Base-by-base conservation (phyloP, 768 basidiomycete species). In the Pisolithus microcarpus region DNA sequence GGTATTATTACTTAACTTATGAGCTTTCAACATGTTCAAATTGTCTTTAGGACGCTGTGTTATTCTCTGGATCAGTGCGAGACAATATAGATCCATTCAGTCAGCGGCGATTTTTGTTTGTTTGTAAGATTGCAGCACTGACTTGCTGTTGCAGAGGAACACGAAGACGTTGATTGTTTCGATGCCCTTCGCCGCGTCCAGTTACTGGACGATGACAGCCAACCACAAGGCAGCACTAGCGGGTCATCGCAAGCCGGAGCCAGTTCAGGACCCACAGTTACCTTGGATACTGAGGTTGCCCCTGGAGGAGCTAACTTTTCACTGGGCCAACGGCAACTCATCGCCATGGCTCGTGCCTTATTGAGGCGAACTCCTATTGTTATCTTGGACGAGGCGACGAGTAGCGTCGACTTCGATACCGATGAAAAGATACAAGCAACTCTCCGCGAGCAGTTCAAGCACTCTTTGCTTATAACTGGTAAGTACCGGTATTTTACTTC, bases 291-390 rank as follows among this genome's bases (percentile, higher is more conserved):
- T 0, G 81, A 85, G 53, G 85, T 95, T 8, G 89, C 89, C 0
- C 76, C 88, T 1, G 91, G 91, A 0, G 92, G 92, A 0, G 75
- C 82, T 28, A 95, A 96, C 70, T 94, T 96, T 66, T 93, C 89
- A 1, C 89, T 92, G 52, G 93, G 94, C 9, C 92, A 97, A 62
- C 67, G 91, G 9, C 93, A 97, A 59, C 70, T 91, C 15, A 86
- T 92, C 48, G 85, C 88, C 1, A 85, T 91, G 85, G 90, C 89
- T 0, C 77, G 90, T 5, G 88, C 90, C 0, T 70, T 91, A 19
- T 71, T 91, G 28, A 72, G 87, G 16, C 76, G 79, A 7, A 87
- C 82, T 60, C 70, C 82, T 11, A 80, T 91, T 56, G 82, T 91
- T 46, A 78, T 91, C 15, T 70, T 91, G 37, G 90, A 89, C 55